These are phyloP conservation scores for Cryptococcus amylolentus DNA, from an alignment of 1,284 basidiomycete genomes.

Conservation along the genomic window DNA sequence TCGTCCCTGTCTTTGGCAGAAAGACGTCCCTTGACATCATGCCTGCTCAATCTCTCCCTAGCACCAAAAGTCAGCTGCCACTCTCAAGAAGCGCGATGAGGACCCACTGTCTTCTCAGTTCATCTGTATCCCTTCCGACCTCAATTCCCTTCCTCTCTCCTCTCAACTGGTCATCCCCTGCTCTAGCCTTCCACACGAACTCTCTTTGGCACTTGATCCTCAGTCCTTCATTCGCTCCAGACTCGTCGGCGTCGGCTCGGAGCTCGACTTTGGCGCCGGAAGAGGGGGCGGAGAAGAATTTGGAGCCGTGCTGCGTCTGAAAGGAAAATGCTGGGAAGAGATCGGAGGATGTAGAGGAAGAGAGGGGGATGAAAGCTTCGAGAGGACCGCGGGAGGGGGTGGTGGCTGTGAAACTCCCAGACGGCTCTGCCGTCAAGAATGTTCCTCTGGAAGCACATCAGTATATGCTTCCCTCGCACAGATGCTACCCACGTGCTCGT, in stretches of 20 bases:
- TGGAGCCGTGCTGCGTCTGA: constrained; percentile 31
- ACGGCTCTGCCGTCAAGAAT: constrained; percentile 46
- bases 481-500: constrained; percentile 39
- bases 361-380: constrained; percentile 42
- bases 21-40: constrained; percentile 69
- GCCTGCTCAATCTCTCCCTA: constrained; percentile 79
- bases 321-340: constrained; percentile 32
- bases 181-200: constrained; percentile 79
- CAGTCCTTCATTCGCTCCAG: constrained; percentile 10
- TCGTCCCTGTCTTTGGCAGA: constrained; percentile 55
- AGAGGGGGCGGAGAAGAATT: constrained; percentile 36
- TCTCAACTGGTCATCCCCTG: constrained; percentile 67
- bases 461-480: neutral
- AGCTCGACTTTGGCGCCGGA: constrained; percentile 56
- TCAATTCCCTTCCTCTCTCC: constrained; percentile 57
- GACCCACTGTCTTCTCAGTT: constrained; percentile 50
- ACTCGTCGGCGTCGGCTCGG: constrained; percentile 23
- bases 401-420: constrained; percentile 40
- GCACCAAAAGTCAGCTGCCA: constrained; percentile 49
- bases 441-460: constrained; percentile 33
- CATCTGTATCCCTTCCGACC: constrained; percentile 53
- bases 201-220: constrained; percentile 78
- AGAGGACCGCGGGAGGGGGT: constrained; percentile 48
- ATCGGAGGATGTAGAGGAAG: constrained; percentile 14
- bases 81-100: neutral